These are phyloP conservation scores for Tripterygium wilfordii DNA, from an alignment of 177 flowering plant genomes.

Conservation along the genomic window DNA sequence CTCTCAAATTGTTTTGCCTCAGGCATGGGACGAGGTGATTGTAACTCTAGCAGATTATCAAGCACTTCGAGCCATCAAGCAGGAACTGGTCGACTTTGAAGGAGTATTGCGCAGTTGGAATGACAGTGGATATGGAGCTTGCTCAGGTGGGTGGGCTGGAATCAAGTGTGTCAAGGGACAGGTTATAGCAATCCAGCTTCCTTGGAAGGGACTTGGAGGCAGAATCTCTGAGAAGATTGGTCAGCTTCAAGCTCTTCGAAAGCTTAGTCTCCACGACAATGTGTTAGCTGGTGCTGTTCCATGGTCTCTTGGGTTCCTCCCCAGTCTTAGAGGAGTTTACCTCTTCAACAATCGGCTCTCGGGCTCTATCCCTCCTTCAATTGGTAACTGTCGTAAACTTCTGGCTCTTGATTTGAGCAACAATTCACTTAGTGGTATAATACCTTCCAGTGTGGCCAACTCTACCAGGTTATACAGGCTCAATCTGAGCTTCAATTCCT, in stretches of 20 bases:
- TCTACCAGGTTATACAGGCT: slow-evolving; percentile 59
- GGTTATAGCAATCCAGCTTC: slow-evolving; percentile 87
- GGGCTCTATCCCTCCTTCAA: slow-evolving; percentile 70
- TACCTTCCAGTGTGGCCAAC: slow-evolving; percentile 58
- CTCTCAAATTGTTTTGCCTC: slow-evolving; percentile 16
- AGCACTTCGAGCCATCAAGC: slow-evolving; percentile 61
- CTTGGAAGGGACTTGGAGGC: slow-evolving; percentile 77
- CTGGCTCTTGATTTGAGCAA: slow-evolving; percentile 75
- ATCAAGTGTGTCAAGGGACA: slow-evolving; percentile 79
- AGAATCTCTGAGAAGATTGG: slow-evolving; percentile 66
- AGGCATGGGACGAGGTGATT: slow-evolving; percentile 47
- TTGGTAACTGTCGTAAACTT: slow-evolving; percentile 51
- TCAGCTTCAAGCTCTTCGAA: slow-evolving; percentile 56
- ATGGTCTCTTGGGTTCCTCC: slow-evolving; percentile 57
- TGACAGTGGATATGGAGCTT: slow-evolving; percentile 52
- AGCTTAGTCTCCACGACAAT: slow-evolving; percentile 87
- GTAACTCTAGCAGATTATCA: slow-evolving; percentile 60
- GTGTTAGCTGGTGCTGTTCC: slow-evolving; percentile 60
- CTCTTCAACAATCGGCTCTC: slow-evolving; percentile 83
- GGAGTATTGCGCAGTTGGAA: slow-evolving; percentile 77
- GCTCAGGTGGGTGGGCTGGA: slow-evolving; percentile 85
- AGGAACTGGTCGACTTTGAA: slow-evolving; percentile 44
- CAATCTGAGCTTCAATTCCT: slow-evolving; percentile 68
- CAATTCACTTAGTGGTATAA: slow-evolving; percentile 55
- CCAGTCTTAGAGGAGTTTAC: slow-evolving; percentile 66